A percentile compares a stretch with the other conserved stretches of the same genome.
Conservation (phyloP, 2,329 filamentous ascomycete species). For the Colletotrichum cuscutae region DNA sequence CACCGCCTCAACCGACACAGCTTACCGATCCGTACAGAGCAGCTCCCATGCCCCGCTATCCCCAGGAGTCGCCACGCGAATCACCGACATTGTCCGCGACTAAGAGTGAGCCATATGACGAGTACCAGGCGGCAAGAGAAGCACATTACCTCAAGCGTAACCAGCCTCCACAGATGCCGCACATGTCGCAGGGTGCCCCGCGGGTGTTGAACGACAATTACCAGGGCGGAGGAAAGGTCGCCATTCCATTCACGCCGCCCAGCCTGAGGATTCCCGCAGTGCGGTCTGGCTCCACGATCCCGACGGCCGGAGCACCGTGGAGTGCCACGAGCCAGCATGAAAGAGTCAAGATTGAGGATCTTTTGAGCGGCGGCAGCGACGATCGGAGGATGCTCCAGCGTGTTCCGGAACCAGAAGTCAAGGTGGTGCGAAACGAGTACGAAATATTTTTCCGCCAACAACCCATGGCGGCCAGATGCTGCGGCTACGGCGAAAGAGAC, state of each 20-base stretch:
- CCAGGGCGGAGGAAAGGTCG: conserved; percentile 25
- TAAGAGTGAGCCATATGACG: conserved; percentile 8
- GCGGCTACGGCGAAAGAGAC: conserved; percentile 85
- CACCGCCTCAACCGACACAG: conserved; percentile 28
- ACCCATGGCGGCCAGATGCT: conserved; percentile 80
- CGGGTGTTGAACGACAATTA: conserved; percentile 30
- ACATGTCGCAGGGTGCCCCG: conserved; percentile 10
- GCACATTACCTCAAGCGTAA: conserved; percentile 24
- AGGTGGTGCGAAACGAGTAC: conserved; percentile 44
- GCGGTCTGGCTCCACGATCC: conserved; percentile 8
- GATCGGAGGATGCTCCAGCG: not conserved
- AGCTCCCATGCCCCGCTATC: conserved; percentile 12
- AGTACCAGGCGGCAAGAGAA: conserved; percentile 23
- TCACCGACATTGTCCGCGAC: not conserved
- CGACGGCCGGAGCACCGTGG: not conserved
- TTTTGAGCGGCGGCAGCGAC: conserved; percentile 30
- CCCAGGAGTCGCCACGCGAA: conserved; percentile 7
- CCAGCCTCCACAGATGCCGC: conserved; percentile 14
- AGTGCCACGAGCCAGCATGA: conserved; percentile 29
- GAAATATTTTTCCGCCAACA: conserved; percentile 77
- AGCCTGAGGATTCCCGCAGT: conserved; percentile 19
- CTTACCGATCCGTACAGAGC: conserved; percentile 20
- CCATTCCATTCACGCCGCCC: conserved; percentile 32
- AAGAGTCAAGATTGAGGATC: conserved; percentile 37
- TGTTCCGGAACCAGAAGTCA: not conserved